A percentile compares a stretch with the other conserved stretches of the same genome.
These are phyloP conservation scores for Colletotrichum ledebouriae DNA, from an alignment of 2,329 filamentous ascomycete species.

Conservation along the genomic window DNA sequence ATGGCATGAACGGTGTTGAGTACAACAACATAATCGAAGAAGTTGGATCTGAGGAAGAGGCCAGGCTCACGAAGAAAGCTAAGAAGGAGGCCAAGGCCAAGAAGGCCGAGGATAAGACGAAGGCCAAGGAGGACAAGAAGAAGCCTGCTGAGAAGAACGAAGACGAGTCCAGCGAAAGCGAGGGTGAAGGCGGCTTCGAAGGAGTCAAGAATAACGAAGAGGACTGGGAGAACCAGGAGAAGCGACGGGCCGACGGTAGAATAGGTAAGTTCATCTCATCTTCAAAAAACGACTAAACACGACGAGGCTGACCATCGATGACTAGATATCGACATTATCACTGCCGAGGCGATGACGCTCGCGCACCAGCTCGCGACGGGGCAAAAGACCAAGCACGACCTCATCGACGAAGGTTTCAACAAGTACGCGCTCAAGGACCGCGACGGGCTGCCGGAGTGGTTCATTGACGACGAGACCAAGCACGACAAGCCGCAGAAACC, in stretches of 20 bases:
- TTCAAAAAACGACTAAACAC: neutral
- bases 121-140: conserved; percentile 52
- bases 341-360: conserved; percentile 98
- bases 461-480: conserved; percentile 88
- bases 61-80: conserved; percentile 39
- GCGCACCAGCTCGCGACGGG: conserved; percentile 93
- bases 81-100: conserved; percentile 51
- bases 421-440: conserved; percentile 90
- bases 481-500: conserved; percentile 90
- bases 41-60: conserved; percentile 20
- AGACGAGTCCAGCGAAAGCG: conserved; percentile 50
- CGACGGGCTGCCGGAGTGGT: conserved; percentile 97
- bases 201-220: conserved; percentile 69
- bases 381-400: conserved; percentile 81
- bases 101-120: conserved; percentile 42
- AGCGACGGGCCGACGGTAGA: conserved; percentile 73
- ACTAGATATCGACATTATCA: conserved; percentile 95
- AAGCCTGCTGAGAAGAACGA: conserved; percentile 54
- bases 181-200: conserved; percentile 69
- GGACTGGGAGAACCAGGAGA: conserved; percentile 77
- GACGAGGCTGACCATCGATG: conserved; percentile 42
- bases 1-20: conserved; percentile 51
- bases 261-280: conserved; percentile 59
- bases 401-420: conserved; percentile 94
- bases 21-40: conserved; percentile 43